Evolutionary conservation across 371 early-diverging fungal species (phyloP), one percentile per base, ranked within the genome.

Genomic region (Encephalitozoon cuniculi): DNA sequence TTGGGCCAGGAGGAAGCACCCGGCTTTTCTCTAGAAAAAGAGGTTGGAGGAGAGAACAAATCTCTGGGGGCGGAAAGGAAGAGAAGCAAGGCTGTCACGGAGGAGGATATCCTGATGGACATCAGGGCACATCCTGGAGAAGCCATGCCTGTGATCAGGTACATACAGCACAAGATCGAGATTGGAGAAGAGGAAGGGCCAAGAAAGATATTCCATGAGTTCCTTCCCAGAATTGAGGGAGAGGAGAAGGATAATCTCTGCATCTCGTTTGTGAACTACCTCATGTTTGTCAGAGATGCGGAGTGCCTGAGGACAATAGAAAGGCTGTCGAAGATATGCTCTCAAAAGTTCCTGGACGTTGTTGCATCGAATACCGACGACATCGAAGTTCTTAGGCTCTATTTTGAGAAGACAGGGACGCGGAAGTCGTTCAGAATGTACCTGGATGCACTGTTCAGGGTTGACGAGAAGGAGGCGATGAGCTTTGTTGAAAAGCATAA

Each of bases 181-280:
- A 32, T 39, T 68, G 55, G 67, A 63, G 59, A 39, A 26, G 51
- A 69, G 40, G 67, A 34, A 2, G 49, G 64, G 30, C 28, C 40
- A 6, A 11, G 15, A 2, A 28, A 73, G n/a, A 25, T 69, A 25
- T 71, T 39, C 71, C 32, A 59, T 43, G 44, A 70, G 49, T 26
- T 37, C 59, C 51, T 78, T 68, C 23, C 49, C 37, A 37, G 15
- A 63, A 49, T 74, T 43, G 34, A 67, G 52, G 32, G 34, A 37
- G 53, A 37, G 4, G 74, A 78, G 30, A 78, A 43, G 34, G 68
- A 78, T 64, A 55, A 72, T 30, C 43, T 78, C 25, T 44, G 68
- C 32, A 25, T 72, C 5, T 43, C 64, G 4, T 78, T 73, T 59
- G 37, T 76, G 32, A 72, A 78, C 37, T 78, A 75, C 51, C 54